Conservation (phyloP, 352 stramenopile species). For the Phytopythium ostracodes region DNA sequence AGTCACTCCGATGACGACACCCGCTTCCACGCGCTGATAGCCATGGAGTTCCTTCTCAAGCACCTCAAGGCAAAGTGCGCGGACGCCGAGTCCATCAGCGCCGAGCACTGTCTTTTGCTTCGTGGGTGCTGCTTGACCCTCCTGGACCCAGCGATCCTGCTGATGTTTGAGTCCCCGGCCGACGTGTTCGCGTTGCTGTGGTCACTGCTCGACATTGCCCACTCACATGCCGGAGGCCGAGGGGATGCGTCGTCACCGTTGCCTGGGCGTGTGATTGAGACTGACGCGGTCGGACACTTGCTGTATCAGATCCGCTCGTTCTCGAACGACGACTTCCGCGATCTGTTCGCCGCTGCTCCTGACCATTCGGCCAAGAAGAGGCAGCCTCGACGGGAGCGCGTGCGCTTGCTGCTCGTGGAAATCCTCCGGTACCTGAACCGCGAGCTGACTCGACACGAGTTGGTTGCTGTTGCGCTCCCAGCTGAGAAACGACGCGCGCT, state of each 20-base stretch:
- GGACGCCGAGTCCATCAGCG: conserved; percentile 9
- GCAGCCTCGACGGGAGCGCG: conserved; percentile 36
- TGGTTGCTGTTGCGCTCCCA: conserved; percentile 12
- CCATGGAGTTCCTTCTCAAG: conserved; percentile 29
- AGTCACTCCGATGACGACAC: conserved; percentile 12
- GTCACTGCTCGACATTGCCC: conserved; percentile 10
- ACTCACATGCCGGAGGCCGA: neutral
- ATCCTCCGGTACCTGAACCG: conserved; percentile 38
- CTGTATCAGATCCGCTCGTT: conserved; percentile 35
- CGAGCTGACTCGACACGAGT: conserved; percentile 8
- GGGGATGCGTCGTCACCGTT: neutral
- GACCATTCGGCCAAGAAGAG: conserved; percentile 39
- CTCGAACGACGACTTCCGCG: conserved; percentile 23
- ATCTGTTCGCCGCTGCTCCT: conserved; percentile 26
- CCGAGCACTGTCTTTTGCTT: conserved; percentile 22
- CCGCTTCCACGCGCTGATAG: conserved; percentile 34
- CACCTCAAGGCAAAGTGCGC: conserved; percentile 20
- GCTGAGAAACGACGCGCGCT: conserved; percentile 24
- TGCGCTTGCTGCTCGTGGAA: conserved; percentile 36
- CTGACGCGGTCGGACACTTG: conserved; percentile 22
- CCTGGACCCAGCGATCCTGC: conserved; percentile 43
- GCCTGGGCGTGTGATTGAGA: neutral
- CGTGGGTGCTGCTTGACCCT: conserved; percentile 31
- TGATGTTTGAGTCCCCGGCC: conserved; percentile 52
- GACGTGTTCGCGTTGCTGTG: conserved; percentile 39